A percentile compares a stretch with the other conserved stretches of the same genome.
Evolutionary conservation across 2,329 filamentous ascomycete genomes (phyloP).

Genomic region (Neurospora sp.): DNA sequence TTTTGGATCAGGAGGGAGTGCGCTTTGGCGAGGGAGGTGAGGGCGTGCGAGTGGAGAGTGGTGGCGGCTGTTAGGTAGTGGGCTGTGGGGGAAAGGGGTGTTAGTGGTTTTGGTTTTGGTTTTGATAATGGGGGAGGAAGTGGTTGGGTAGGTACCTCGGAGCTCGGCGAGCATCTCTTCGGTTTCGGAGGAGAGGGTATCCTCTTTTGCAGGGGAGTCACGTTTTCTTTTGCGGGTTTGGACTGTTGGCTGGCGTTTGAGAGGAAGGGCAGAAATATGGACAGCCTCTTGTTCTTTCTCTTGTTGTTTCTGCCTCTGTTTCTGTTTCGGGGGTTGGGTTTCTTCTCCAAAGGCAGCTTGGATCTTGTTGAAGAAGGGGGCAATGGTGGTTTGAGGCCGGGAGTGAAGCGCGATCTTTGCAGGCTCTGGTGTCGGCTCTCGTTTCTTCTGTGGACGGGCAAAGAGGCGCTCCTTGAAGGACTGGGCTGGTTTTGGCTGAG

Average conservation of each 20-base stretch:
- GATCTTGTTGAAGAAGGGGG: neutral
- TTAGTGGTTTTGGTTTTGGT: neutral
- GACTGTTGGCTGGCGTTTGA: neutral
- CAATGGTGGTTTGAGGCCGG: neutral
- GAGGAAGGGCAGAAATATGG: neutral
- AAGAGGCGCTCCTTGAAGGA: neutral
- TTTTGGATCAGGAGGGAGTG: neutral
- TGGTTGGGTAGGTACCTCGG: neutral
- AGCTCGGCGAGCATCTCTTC: neutral
- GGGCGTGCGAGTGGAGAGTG: neutral
- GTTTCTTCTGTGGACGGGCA: neutral
- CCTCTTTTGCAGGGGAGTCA: neutral
- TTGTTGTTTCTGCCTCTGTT: neutral
- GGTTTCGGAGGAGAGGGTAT: neutral
- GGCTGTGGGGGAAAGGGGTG: neutral
- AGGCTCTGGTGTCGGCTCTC: neutral
- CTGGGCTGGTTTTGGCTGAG: neutral
- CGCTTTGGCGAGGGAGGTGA: neutral
- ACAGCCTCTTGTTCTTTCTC: neutral
- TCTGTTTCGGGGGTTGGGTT: neutral
- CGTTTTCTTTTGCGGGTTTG: neutral
- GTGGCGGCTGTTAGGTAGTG: neutral
- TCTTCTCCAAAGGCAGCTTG: neutral
- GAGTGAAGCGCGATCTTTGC: neutral
- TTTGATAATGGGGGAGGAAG: no score